Percentiles rank a stretch among this genome's conserved stretches.
These are phyloP conservation scores for Pichia californica DNA, from an alignment of 805 yeast genomes.

Conservation along the genomic window DNA sequence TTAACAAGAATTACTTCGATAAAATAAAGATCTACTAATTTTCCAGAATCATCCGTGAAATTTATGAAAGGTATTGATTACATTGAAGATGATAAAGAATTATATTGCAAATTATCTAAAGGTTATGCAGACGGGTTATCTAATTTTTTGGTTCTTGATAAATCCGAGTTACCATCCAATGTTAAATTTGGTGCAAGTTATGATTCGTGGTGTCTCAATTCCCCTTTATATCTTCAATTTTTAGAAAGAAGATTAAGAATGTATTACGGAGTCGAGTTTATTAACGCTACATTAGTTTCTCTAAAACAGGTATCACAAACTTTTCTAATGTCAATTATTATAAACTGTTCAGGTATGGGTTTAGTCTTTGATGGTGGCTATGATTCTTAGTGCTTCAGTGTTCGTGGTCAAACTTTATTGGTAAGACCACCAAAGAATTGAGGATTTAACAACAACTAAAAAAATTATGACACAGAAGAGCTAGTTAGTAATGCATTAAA, in stretches of 20 bases:
- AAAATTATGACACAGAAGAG: constrained; percentile 43
- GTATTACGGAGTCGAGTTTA: constrained; percentile 28
- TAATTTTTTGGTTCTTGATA: constrained; percentile 28
- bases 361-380: constrained; percentile 49
- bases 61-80: constrained; percentile 55
- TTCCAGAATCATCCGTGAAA: constrained; percentile 49
- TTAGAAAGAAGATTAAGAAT: constrained; percentile 17
- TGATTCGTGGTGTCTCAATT: constrained; percentile 54
- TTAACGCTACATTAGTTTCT: constrained; percentile 25
- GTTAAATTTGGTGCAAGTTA: constrained; percentile 46
- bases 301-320: constrained; percentile 36
- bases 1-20: constrained; percentile 50
- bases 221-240: constrained; percentile 41
- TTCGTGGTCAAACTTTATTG: constrained; percentile 67
- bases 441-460: constrained; percentile 27
- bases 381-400: constrained; percentile 43
- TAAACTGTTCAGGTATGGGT: constrained; percentile 63
- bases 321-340: constrained; percentile 25
- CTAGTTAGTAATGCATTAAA: constrained; percentile 37
- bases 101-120: constrained; percentile 28
- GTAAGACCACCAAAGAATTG: constrained; percentile 37
- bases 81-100: constrained; percentile 34
- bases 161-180: constrained; percentile 31
- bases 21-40: constrained; percentile 31
- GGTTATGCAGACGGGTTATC: constrained; percentile 40